A percentile compares a stretch with the other conserved stretches of the same genome.
Conservation (phyloP, 495 filamentous ascomycete species). For the Tuber brumale region DNA sequence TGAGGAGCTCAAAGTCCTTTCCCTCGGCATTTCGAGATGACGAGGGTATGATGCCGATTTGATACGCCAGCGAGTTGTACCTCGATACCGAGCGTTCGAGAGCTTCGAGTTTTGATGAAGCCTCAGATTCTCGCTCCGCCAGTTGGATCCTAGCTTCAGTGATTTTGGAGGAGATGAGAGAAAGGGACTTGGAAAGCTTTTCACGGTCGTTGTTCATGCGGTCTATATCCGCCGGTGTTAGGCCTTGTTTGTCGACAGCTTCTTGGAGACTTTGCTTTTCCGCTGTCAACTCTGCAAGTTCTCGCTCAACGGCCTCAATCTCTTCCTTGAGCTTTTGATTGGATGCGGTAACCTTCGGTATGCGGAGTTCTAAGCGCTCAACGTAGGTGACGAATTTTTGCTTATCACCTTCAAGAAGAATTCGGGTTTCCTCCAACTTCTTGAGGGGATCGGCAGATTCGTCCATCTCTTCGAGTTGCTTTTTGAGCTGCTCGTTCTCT, state of each 20-base stretch:
- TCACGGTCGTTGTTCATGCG: conserved; percentile 95
- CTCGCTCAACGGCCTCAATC: conserved; percentile 65
- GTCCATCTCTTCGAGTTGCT: conserved; percentile 81
- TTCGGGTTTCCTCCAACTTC: conserved; percentile 73
- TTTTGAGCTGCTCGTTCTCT: conserved; percentile 66
- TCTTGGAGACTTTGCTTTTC: conserved; percentile 73
- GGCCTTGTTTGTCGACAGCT: conserved; percentile 81
- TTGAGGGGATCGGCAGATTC: conserved; percentile 74
- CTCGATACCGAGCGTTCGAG: conserved; percentile 76
- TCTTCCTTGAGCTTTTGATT: conserved; percentile 63
- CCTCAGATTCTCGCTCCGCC: conserved; percentile 74
- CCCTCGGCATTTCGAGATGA: conserved; percentile 80
- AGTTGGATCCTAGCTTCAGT: conserved; percentile 77
- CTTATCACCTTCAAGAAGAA: conserved; percentile 82
- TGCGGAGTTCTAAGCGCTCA: conserved; percentile 72
- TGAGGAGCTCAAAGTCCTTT: conserved; percentile 74
- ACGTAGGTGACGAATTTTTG: conserved; percentile 92
- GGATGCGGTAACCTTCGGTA: conserved; percentile 44
- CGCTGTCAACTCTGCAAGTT: conserved; percentile 70
- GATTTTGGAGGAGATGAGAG: conserved; percentile 62
- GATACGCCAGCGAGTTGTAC: conserved; percentile 90
- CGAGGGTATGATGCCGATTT: conserved; percentile 79
- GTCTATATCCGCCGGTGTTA: conserved; percentile 95
- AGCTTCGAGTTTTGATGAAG: conserved; percentile 75
- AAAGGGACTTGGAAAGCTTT: conserved; percentile 75